phyloP scores from a whole-genome alignment of 225 moss, liverwort and hornwort genomes.

The Asterella californica region DNA sequence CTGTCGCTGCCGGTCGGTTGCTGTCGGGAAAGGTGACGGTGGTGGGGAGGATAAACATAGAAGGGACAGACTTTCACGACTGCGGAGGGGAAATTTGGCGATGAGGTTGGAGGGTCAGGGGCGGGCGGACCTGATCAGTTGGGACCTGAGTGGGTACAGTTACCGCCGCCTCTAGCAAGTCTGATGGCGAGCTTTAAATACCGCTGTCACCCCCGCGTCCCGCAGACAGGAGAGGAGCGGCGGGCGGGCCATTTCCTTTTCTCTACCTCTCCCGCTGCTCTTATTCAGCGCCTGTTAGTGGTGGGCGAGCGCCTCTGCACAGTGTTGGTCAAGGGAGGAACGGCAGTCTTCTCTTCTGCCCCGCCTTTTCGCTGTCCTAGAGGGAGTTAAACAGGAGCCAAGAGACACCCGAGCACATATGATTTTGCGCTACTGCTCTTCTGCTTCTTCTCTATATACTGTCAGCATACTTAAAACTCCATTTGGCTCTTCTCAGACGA shows the following conservation, averaged over 20 bases:
- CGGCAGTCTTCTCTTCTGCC: not conserved
- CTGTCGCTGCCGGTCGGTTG: not conserved
- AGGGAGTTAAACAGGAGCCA: slow-evolving; percentile 2
- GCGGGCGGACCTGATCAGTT: not conserved
- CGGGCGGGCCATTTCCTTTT: not conserved
- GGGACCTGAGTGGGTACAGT: slow-evolving; percentile 2
- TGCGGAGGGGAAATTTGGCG: not conserved
- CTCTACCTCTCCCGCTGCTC: not conserved
- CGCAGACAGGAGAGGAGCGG: slow-evolving; percentile 1
- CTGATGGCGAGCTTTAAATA: slow-evolving; percentile 21
- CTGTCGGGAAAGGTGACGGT: not conserved
- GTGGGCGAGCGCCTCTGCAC: not conserved
- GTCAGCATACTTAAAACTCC: not conserved
- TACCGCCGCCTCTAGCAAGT: slow-evolving; percentile 26
- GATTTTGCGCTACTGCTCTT: not conserved
- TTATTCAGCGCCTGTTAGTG: not conserved
- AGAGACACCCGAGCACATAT: not conserved
- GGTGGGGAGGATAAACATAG: not conserved
- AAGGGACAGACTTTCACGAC: not conserved
- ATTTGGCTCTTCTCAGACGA: not conserved
- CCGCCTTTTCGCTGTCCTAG: not conserved
- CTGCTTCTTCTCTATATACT: not conserved
- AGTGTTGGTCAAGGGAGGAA: not conserved
- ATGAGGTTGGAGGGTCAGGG: not conserved
- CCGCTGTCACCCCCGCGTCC: not conserved